phyloP scores from a whole-genome alignment of 805 yeast species.

The Candida glaebosa region DNA sequence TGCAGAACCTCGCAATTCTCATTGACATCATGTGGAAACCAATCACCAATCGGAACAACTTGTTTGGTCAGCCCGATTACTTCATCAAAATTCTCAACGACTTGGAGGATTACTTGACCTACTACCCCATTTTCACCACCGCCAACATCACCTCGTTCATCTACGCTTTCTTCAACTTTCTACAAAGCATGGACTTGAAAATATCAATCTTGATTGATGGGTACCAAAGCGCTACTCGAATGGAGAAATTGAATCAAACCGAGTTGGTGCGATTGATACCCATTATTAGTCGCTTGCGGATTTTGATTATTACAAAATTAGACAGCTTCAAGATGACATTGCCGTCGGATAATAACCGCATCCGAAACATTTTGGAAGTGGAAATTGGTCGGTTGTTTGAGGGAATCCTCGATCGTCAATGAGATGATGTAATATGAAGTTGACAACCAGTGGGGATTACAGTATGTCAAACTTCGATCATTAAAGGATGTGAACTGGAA shows the following conservation, averaged over 20 bases:
- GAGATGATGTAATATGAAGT: neutral
- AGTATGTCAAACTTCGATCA: no score
- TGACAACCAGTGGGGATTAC: neutral
- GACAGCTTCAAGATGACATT: slow-evolving; percentile 14
- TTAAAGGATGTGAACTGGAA: no score
- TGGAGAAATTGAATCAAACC: slow-evolving; percentile 22
- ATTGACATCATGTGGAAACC: slow-evolving; percentile 34
- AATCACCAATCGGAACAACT: slow-evolving; percentile 17
- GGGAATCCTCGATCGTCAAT: slow-evolving; percentile 32
- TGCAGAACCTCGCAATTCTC: slow-evolving; percentile 21
- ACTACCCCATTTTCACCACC: slow-evolving; percentile 17
- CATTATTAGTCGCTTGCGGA: slow-evolving; percentile 29
- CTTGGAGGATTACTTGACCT: slow-evolving; percentile 35
- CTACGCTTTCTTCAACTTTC: slow-evolving; percentile 20
- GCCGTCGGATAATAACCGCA: slow-evolving; percentile 7
- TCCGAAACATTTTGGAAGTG: slow-evolving; percentile 25
- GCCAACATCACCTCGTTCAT: slow-evolving; percentile 12
- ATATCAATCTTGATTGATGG: slow-evolving; percentile 33
- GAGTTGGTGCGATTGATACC: slow-evolving; percentile 31
- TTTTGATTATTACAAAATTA: slow-evolving; percentile 24
- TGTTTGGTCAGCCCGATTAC: slow-evolving; percentile 36
- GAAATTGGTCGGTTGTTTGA: slow-evolving; percentile 38
- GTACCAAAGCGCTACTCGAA: slow-evolving; percentile 10
- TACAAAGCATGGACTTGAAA: slow-evolving; percentile 29
- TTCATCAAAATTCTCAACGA: slow-evolving; percentile 33